phyloP scores from a whole-genome alignment of 1,139 yeast species.

The Candida tropicalis region DNA sequence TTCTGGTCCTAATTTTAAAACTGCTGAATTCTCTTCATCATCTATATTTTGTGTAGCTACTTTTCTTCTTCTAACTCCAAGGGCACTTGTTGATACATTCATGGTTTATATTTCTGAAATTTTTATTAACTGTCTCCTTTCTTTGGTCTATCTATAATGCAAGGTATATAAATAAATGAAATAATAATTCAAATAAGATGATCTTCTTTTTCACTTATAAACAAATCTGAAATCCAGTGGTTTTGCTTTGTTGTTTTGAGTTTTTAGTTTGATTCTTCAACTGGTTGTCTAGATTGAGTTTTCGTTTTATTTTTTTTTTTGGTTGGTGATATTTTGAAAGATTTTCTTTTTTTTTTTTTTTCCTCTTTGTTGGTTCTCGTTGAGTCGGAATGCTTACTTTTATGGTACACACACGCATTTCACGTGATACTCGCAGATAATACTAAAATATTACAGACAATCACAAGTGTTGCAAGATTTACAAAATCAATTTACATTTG shows the following conservation, averaged over 20 bases:
- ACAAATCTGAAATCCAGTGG: too few species aligned
- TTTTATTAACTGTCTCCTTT: background rate
- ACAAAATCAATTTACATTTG: too few species aligned
- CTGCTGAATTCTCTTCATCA: slow-evolving; percentile 88
- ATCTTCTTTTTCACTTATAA: too few species aligned
- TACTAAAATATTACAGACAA: too few species aligned
- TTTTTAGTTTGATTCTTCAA: background rate
- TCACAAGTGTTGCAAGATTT: too few species aligned
- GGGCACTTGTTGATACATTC: slow-evolving; percentile 90
- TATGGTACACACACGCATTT: background rate
- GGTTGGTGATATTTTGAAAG: background rate
- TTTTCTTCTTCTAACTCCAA: slow-evolving; percentile 77
- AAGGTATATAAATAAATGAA: background rate
- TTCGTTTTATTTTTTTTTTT: too few species aligned
- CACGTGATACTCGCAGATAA: too few species aligned
- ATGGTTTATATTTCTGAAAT: slow-evolving; percentile 32
- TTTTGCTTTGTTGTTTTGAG: background rate
- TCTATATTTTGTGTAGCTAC: slow-evolving; percentile 63
- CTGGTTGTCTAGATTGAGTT: too few species aligned
- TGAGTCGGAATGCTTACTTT: background rate
- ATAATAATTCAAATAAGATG: too few species aligned
- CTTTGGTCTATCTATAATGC: slow-evolving; percentile 1
- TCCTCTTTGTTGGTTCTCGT: background rate
- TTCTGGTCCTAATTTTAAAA: slow-evolving; percentile 87
- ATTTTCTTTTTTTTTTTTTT: background rate